A percentile compares a stretch with the other conserved stretches of the same genome.
Evolutionary conservation across 2,329 filamentous ascomycete genomes (phyloP).

Genomic region (Ceratocystis papillata): DNA sequence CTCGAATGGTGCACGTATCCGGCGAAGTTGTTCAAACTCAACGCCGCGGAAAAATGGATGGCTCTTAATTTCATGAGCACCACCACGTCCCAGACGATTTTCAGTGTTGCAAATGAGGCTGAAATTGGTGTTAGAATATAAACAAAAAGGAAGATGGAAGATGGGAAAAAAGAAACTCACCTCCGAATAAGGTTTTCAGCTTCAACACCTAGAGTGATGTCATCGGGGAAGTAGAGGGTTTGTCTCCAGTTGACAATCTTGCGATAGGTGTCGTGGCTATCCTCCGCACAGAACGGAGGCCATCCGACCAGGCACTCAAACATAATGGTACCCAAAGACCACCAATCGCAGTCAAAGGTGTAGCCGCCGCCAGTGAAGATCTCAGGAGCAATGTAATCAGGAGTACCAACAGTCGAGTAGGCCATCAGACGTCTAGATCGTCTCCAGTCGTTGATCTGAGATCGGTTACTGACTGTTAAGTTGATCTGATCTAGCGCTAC

Average conservation of each 20-base stretch:
- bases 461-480: constrained; percentile 91
- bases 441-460: constrained; percentile 79
- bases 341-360: constrained; percentile 71
- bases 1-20: constrained; percentile 91
- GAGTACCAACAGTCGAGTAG: constrained; percentile 96
- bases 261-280: constrained; percentile 92
- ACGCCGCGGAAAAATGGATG: constrained; percentile 96
- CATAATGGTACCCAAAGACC: constrained; percentile 75
- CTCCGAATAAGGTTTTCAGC: constrained; percentile 87
- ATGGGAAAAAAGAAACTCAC: constrained; percentile 41
- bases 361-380: constrained; percentile 63
- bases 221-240: constrained; percentile 90
- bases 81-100: constrained; percentile 76
- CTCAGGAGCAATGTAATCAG: constrained; percentile 77
- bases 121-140: constrained; percentile 24
- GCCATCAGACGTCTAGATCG: constrained; percentile 68
- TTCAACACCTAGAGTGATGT: constrained; percentile 76
- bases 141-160: background rate
- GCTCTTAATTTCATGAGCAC: constrained; percentile 82
- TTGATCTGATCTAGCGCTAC: constrained; percentile 97
- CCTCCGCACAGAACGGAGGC: constrained; percentile 85
- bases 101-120: constrained; percentile 92
- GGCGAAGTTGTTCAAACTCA: constrained; percentile 82
- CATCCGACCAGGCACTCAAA: constrained; percentile 75
- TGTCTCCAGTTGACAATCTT: constrained; percentile 99